Evolutionary conservation across 129 eudicot species (phyloP).

Genomic region (Lactuca saligna): DNA sequence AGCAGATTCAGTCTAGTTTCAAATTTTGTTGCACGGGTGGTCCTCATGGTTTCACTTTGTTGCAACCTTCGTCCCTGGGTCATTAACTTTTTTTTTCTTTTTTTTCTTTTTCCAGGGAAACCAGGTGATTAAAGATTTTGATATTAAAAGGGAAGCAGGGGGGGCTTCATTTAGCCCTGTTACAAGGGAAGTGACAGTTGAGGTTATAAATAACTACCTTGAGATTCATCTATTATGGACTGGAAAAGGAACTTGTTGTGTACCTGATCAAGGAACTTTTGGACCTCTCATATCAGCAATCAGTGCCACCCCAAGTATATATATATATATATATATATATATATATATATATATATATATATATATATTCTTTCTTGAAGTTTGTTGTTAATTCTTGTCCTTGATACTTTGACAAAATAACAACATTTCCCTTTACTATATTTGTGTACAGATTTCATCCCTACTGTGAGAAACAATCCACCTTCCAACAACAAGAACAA

Average conservation of each 20-base stretch:
- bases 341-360: slow-evolving; percentile 21
- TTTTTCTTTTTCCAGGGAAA: slow-evolving; percentile 31
- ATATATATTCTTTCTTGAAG: neutral
- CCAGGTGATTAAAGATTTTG: slow-evolving; percentile 25
- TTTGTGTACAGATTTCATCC: slow-evolving; percentile 46
- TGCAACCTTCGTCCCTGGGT: slow-evolving; percentile 11
- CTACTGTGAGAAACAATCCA: slow-evolving; percentile 48
- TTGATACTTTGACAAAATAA: slow-evolving; percentile 7
- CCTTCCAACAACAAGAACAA: neutral
- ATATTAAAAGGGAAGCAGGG: slow-evolving; percentile 38
- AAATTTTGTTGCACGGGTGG: slow-evolving; percentile 9
- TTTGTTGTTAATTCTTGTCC: neutral
- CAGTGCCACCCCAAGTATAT: slow-evolving; percentile 44
- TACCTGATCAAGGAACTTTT: slow-evolving; percentile 36
- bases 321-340: slow-evolving; percentile 13
- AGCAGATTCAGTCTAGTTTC: too few relatives aligned
- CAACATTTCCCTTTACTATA: neutral
- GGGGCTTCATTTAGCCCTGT: slow-evolving; percentile 37
- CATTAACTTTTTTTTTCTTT: neutral
- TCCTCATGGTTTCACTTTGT: slow-evolving; percentile 15
- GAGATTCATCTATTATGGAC: slow-evolving; percentile 74
- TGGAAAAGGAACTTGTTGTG: slow-evolving; percentile 62
- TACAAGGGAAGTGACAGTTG: slow-evolving; percentile 25
- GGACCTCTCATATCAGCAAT: slow-evolving; percentile 3
- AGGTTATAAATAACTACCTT: slow-evolving; percentile 34